Evolutionary conservation across 345 rosid genomes (phyloP).

Genomic region (Eucalyptus rudis): DNA sequence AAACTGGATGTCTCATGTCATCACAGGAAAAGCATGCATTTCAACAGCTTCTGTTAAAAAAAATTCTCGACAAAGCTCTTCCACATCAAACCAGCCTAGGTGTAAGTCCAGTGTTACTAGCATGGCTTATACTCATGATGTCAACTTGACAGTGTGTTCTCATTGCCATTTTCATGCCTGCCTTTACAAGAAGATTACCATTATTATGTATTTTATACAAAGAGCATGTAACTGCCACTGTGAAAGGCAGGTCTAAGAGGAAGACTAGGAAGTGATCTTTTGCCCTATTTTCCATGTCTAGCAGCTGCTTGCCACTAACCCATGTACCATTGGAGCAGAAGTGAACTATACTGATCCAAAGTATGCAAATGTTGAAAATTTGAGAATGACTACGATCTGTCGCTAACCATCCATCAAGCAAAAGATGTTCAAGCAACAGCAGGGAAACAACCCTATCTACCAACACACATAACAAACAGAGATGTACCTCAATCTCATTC

Average conservation of each 20-base stretch:
- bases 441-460: background rate
- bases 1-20: background rate
- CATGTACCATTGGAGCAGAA: background rate
- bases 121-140: background rate
- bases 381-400: background rate
- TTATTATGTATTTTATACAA: background rate
- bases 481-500: constrained; percentile 48
- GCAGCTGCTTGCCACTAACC: background rate
- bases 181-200: background rate
- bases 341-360: background rate
- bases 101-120: background rate
- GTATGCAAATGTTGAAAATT: background rate
- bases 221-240: background rate
- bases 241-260: background rate
- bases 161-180: background rate
- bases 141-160: background rate
- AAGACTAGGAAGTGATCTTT: background rate
- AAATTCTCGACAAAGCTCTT: background rate
- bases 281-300: background rate
- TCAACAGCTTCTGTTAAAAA: background rate
- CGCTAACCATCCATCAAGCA: background rate
- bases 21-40: background rate
- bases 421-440: background rate
- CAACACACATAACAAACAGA: background rate
- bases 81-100: background rate